phyloP scores from a whole-genome alignment of 1,284 basidiomycete species.

The Papiliotrema flavescens region DNA sequence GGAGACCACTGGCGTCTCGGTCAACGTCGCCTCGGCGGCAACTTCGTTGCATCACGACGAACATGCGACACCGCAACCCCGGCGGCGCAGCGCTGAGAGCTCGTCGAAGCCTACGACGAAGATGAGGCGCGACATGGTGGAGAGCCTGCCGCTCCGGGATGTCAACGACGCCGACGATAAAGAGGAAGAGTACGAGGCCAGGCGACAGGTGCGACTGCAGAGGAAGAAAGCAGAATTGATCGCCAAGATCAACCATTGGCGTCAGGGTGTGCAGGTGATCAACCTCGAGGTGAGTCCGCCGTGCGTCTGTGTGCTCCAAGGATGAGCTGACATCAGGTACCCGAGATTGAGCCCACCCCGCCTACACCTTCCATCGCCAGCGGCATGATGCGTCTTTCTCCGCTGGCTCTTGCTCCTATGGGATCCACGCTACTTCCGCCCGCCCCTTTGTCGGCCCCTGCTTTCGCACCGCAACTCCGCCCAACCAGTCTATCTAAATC shows the following conservation, averaged over 20 bases:
- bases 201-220: conserved; percentile 4
- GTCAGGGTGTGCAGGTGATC: background rate
- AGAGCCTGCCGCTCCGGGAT: background rate
- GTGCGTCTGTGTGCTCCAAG: too few species aligned
- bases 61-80: background rate
- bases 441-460: background rate
- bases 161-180: background rate
- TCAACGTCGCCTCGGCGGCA: background rate
- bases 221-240: conserved; percentile 6
- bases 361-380: conserved; percentile 8
- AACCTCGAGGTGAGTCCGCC: conserved; percentile 10
- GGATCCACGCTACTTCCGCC: background rate
- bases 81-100: background rate
- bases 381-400: conserved; percentile 1
- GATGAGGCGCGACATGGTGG: background rate
- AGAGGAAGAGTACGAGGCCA: conserved; percentile 11
- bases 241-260: conserved; percentile 3
- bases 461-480: too few species aligned
- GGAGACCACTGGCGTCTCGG: background rate
- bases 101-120: background rate
- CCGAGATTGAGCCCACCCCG: conserved; percentile 9
- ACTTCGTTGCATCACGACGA: background rate
- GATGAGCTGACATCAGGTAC: background rate
- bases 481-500: too few species aligned
- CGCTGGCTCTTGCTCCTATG: background rate